Percentiles rank a stretch among this genome's conserved stretches.
These are phyloP conservation scores for Eruca vesicaria DNA, from an alignment of 441 rosid genomes.

Conservation along the genomic window DNA sequence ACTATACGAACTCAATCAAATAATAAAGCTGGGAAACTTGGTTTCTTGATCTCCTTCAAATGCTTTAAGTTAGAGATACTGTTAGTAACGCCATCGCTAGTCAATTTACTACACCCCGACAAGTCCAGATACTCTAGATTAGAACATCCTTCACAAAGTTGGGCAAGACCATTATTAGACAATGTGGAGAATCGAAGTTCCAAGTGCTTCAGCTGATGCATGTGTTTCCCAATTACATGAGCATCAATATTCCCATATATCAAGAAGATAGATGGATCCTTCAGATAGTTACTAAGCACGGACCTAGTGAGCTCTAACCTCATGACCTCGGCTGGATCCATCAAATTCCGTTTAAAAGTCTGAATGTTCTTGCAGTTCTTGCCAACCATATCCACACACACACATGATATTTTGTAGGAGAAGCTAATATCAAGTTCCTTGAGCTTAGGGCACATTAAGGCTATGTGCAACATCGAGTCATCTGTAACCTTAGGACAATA, in stretches of 20 bases:
- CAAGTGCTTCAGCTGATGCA: constrained; percentile 54
- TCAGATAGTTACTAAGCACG: background rate
- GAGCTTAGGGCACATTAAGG: constrained; percentile 48
- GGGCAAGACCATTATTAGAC: constrained; percentile 38
- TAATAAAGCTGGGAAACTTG: background rate
- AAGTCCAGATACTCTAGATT: constrained; percentile 59
- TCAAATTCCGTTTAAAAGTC: constrained; percentile 48
- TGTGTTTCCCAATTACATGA: constrained; percentile 40
- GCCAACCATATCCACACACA: constrained; percentile 46
- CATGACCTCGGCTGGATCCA: constrained; percentile 49
- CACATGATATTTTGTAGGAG: constrained; percentile 56
- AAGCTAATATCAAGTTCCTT: constrained; percentile 63
- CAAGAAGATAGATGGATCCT: background rate
- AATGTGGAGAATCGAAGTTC: constrained; percentile 66
- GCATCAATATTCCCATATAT: constrained; percentile 37
- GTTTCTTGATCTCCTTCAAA: constrained; percentile 2
- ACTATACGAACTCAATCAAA: background rate
- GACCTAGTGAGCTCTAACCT: constrained; percentile 15
- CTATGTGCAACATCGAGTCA: constrained; percentile 54
- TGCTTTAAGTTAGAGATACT: background rate
- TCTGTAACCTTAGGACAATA: constrained; percentile 60
- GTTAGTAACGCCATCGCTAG: constrained; percentile 43
- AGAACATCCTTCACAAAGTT: constrained; percentile 47
- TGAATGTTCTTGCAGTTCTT: constrained; percentile 43
- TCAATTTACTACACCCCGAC: constrained; percentile 55